Conservation (phyloP, 148 eudicot species). For the Cornus kousa region DNA sequence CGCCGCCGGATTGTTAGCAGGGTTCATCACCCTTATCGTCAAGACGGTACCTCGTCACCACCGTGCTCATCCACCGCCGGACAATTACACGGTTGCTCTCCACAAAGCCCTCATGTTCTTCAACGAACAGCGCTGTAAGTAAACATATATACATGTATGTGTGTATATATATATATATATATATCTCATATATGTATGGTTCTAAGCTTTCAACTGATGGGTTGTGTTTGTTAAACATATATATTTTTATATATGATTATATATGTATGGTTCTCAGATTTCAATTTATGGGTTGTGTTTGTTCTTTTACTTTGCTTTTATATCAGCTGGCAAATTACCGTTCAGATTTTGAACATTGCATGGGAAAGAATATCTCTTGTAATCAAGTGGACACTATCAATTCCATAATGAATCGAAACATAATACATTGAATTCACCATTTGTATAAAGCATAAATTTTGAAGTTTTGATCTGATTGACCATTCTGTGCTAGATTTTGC, state of each 20-base stretch:
- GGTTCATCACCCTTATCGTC: conserved; percentile 63
- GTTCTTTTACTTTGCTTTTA: background rate
- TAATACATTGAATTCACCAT: too few relatives aligned
- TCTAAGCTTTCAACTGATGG: background rate
- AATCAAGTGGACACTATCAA: too few relatives aligned
- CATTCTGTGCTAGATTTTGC: background rate
- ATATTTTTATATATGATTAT: background rate
- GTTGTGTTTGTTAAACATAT: background rate
- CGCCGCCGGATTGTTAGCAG: conserved; percentile 53
- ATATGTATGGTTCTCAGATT: background rate
- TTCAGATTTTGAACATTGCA: background rate
- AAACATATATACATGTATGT: background rate
- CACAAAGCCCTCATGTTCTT: conserved; percentile 91
- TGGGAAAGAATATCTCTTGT: too few relatives aligned
- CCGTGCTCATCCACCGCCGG: conserved; percentile 54
- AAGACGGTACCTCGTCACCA: conserved; percentile 66
- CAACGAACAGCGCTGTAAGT: conserved; percentile 84
- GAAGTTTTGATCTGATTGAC: background rate
- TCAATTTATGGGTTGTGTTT: background rate
- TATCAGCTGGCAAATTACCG: background rate
- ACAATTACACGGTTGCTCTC: conserved; percentile 80
- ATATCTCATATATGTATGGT: too few relatives aligned
- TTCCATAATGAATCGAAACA: too few relatives aligned
- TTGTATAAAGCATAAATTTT: too few relatives aligned
- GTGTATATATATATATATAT: background rate